These are phyloP conservation scores for Kluyveromyces siamensis DNA, from an alignment of 805 yeast genomes.

Conservation along the genomic window DNA sequence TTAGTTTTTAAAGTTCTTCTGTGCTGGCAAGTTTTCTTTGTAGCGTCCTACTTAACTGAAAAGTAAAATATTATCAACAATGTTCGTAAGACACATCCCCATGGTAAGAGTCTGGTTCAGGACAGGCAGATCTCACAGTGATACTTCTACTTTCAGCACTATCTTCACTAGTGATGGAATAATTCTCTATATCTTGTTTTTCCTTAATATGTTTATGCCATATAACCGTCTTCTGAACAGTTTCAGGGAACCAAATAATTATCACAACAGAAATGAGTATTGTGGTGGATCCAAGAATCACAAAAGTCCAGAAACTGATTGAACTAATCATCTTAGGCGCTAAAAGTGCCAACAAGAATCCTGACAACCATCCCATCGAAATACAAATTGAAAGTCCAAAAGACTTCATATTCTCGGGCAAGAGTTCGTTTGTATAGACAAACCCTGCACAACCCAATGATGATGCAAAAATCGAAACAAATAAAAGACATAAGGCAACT, in stretches of 20 bases:
- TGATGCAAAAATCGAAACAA: conserved; percentile 39
- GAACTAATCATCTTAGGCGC: conserved; percentile 33
- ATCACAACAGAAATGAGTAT: conserved; percentile 26
- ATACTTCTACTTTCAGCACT: not conserved
- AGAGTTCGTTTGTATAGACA: conserved; percentile 42
- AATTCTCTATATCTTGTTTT: not conserved
- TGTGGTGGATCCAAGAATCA: conserved; percentile 30
- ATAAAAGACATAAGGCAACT: conserved; percentile 36
- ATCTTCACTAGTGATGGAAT: not conserved
- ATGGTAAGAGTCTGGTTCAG: conserved; percentile 1
- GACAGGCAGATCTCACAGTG: conserved; percentile 1
- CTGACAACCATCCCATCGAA: conserved; percentile 37
- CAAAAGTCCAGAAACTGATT: conserved; percentile 34
- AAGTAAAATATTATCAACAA: not conserved
- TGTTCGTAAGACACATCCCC: not conserved
- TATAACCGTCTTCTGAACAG: conserved; percentile 10
- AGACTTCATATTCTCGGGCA: conserved; percentile 36
- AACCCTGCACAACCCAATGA: conserved; percentile 39
- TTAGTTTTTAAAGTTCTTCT: not conserved
- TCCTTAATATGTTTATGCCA: not conserved
- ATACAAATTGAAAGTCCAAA: conserved; percentile 40
- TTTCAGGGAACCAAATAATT: conserved; percentile 36
- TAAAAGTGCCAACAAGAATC: conserved; percentile 30
- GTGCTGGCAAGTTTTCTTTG: not conserved
- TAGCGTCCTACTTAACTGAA: too few species aligned